Evolutionary conservation across 305 asterid species (phyloP).

Genomic region (Rubia occidens): DNA sequence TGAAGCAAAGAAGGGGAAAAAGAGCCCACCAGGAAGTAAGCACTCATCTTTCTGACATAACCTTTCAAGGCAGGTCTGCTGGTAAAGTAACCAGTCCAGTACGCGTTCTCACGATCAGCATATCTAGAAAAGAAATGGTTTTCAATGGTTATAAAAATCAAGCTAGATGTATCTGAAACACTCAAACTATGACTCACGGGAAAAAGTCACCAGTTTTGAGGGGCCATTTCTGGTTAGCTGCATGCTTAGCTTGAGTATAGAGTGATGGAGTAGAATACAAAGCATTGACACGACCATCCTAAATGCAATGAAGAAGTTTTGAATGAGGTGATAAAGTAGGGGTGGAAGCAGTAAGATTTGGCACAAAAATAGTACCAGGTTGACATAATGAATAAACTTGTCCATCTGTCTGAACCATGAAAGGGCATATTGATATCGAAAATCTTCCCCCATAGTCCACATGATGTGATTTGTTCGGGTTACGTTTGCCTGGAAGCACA

Average conservation of each 20-base stretch:
- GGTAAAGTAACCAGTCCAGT: conserved; percentile 88
- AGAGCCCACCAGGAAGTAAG: conserved; percentile 48
- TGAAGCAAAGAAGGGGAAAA: background rate
- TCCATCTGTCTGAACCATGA: conserved; percentile 93
- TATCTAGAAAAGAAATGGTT: conserved; percentile 34
- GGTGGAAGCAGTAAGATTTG: background rate
- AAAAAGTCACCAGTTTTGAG: conserved; percentile 82
- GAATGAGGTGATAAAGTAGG: background rate
- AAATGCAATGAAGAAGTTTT: background rate
- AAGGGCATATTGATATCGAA: conserved; percentile 71
- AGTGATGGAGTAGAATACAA: conserved; percentile 79
- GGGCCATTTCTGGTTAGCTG: conserved; percentile 64
- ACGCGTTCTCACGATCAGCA: conserved; percentile 73
- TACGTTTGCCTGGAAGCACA: conserved; percentile 49
- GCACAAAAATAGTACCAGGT: conserved; percentile 36
- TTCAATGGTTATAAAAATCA: background rate
- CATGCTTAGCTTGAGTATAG: conserved; percentile 68
- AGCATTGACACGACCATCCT: conserved; percentile 93
- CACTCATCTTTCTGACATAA: conserved; percentile 70
- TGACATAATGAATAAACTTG: conserved; percentile 81
- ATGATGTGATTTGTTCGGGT: conserved; percentile 78
- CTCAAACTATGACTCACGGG: conserved; percentile 48
- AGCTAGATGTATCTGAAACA: background rate
- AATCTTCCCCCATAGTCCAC: conserved; percentile 92
- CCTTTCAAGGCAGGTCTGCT: conserved; percentile 77